Base-by-base conservation (phyloP, 2,329 filamentous ascomycete species). In the Aspergillus fumigatiaffinis region DNA sequence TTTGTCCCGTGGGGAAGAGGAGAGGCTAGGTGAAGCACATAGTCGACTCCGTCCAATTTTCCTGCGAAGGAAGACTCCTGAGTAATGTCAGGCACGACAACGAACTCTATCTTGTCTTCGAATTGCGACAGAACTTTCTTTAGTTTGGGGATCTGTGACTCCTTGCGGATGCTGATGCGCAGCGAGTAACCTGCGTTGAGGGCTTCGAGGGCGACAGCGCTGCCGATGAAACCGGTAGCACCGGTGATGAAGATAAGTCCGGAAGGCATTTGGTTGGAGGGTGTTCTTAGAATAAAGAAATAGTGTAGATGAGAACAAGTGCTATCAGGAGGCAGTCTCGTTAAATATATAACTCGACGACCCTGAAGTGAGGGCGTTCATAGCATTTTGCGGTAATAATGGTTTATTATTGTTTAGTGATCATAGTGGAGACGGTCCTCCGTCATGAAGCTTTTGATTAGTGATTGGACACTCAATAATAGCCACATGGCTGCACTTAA, bases 181-280 rank as follows among this genome's bases (percentile, higher is more conserved):
- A 66, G 53, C 2, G 57, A 55, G 32, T 68, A 63, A 2, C 64
- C 64, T n/a, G 63, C 63, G 25, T 59, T 56, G 9, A 68, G 50
- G n/a, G 60, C 53, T 2, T 35, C 38, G 4, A 51, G 50, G 14
- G 59, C 59, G 4, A 60, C 56, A 4, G 58, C 48, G 9, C 59
- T 57, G n/a, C 66, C 66, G 38, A 68, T 66, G 53, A 67, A 68
- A 29, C 66, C 66, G 8, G 63, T 66, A 7, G 62, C 58, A n/a
- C 66, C 66, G 38, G 66, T 68, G 28, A 68, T 60, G 32, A 67
- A 63, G 26, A 66, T 29, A 3, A 62, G 54, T 1, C 42, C 42
- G 7, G 42, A 21, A 46, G 42, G 21, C 42, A 46, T 46, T 23
- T 46, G 21, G 42, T 7, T 23, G 20, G 20, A 46, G 1, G 9